phyloP scores from a whole-genome alignment of 1,139 yeast species.

The Kodamaea arcana region DNA sequence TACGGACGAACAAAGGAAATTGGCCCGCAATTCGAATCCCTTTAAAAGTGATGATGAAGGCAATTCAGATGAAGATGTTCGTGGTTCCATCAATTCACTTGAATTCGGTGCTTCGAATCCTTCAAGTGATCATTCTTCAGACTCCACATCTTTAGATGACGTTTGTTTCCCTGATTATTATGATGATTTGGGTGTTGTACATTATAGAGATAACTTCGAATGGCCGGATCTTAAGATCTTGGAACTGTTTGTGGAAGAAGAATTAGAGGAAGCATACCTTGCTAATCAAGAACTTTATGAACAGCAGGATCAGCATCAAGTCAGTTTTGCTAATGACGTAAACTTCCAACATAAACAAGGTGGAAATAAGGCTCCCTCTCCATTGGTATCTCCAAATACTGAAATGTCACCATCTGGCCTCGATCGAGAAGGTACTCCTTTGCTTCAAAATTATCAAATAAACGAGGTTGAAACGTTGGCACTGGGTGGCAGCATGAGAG shows the following conservation, averaged over 20 bases:
- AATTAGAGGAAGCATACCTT: slow-evolving; percentile 39
- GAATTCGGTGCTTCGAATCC: slow-evolving; percentile 63
- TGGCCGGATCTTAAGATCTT: slow-evolving; percentile 86
- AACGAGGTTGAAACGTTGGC: slow-evolving; percentile 61
- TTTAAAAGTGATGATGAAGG: slow-evolving; percentile 8
- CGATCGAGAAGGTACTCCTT: slow-evolving; percentile 22
- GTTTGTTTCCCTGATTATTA: slow-evolving; percentile 47
- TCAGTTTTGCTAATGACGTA: slow-evolving; percentile 16
- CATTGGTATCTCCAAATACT: slow-evolving; percentile 6
- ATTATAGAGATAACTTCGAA: slow-evolving; percentile 15
- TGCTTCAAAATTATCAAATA: slow-evolving; percentile 39
- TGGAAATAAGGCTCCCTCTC: slow-evolving; percentile 1
- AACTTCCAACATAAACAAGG: slow-evolving; percentile 18
- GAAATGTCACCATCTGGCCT: not conserved
- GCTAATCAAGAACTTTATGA: slow-evolving; percentile 8
- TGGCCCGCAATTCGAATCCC: slow-evolving; percentile 18
- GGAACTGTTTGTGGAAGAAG: slow-evolving; percentile 74
- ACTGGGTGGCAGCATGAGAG: slow-evolving; percentile 45
- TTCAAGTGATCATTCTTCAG: slow-evolving; percentile 65
- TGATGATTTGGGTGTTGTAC: slow-evolving; percentile 23
- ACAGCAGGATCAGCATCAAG: slow-evolving; percentile 10
- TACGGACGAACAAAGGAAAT: slow-evolving; percentile 32
- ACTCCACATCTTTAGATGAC: slow-evolving; percentile 75
- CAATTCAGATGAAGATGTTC: slow-evolving; percentile 16
- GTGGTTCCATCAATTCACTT: slow-evolving; percentile 27